Base-by-base conservation (phyloP, 1,139 yeast species). In the Kurtzmaniella natalensis region DNA sequence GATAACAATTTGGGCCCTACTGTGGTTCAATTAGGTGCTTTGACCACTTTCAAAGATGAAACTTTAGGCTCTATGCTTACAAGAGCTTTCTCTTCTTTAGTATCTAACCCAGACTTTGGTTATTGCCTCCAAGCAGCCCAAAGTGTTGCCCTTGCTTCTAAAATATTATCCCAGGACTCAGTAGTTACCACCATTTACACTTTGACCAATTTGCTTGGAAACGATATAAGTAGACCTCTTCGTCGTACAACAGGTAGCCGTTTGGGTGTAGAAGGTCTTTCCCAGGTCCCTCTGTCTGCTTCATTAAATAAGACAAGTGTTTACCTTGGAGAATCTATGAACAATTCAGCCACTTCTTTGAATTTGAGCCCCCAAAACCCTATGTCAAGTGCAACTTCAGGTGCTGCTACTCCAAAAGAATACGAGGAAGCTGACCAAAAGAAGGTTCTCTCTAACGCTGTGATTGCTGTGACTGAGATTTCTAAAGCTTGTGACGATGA, bases 121-220 rank as follows among this genome's bases (percentile, higher is more conserved):
- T 59, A 59, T 41, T 61, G 66, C 45, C 55, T 43, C 48, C 53
- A 44, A 28, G 69, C 70, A 6, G 61, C 72, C 4, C 55, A 56
- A 38, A 53, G 67, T 40, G 66, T 70, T 34, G 74, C 76, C 4
- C 46, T 62, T 41, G 73, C 74, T 18, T 56, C 70, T 43, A 70
- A 63, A 41, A 64, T 64, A 13, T 55, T 76, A 35, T 67, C 84
- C 17, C 94, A 87, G 50, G 96, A 88, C 54, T 78, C 86, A 0
- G 80, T 84, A 14, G 86, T 88, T 9, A 82, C 95, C n/a, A 76
- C 92, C 2, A 79, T 92, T 37, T 92, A 92, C 55, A 81, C 95
- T 0, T 68, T 89, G 44, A 77, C 86, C 18, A 92, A 92, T 54
- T 62, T 84, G 47, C 61, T 92, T 24, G 73, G 81, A 31, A 76